These are phyloP conservation scores for Xylaria cubensis DNA, from an alignment of 495 filamentous ascomycete species.

Conservation along the genomic window DNA sequence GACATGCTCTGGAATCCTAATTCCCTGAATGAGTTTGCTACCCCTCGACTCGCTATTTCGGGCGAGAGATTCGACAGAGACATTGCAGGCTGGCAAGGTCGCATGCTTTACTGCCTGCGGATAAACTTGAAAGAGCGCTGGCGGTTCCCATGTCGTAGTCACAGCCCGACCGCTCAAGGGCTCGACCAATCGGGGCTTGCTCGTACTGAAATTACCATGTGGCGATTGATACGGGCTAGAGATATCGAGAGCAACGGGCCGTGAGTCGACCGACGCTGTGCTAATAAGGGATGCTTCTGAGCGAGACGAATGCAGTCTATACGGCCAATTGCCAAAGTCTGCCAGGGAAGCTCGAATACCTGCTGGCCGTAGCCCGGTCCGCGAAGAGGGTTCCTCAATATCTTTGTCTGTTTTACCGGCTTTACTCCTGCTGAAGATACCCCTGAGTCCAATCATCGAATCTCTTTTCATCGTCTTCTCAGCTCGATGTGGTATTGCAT, in stretches of 20 bases:
- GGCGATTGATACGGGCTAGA: constrained; percentile 5
- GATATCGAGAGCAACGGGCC: constrained; percentile 21
- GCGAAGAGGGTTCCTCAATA: constrained; percentile 34
- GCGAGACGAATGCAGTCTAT: constrained; percentile 45
- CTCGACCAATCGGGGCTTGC: constrained; percentile 25
- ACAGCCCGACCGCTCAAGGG: constrained; percentile 31
- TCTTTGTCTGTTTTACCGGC: constrained; percentile 36
- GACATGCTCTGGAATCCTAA: constrained; percentile 32
- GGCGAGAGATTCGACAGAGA: constrained; percentile 65
- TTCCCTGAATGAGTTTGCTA: constrained; percentile 44
- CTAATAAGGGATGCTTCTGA: constrained; percentile 48
- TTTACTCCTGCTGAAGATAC: constrained; percentile 53
- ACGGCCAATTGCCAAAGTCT: constrained; percentile 52
- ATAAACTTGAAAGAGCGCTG: constrained; percentile 89
- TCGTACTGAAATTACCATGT: constrained; percentile 21
- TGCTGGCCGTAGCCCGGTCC: constrained; percentile 36
- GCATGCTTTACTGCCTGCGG: constrained; percentile 74
- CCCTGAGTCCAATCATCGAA: constrained; percentile 57
- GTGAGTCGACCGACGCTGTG: constrained; percentile 26
- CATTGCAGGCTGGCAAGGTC: constrained; percentile 57
- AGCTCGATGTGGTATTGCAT: constrained; percentile 33
- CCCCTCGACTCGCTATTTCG: constrained; percentile 62
- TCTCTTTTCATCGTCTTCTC: constrained; percentile 42
- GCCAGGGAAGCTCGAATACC: constrained; percentile 53
- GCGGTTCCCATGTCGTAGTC: constrained; percentile 69